Base-by-base conservation (phyloP, 1,139 yeast genomes). In the Blastobotrys persicus region DNA sequence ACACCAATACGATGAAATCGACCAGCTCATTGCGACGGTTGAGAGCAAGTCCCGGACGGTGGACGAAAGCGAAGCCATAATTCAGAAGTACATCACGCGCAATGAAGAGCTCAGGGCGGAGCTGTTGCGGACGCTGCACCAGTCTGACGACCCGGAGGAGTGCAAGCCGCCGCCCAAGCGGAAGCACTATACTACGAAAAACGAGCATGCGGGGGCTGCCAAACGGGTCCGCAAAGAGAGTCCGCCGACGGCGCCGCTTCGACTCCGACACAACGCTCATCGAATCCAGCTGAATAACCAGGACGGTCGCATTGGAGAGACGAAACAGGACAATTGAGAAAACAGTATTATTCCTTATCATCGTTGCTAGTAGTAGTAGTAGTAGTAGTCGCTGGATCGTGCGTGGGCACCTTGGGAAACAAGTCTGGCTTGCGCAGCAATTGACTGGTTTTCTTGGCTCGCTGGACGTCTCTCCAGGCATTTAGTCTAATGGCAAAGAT, bases 331-430 rank as follows among this genome's bases (percentile, higher is more conserved):
- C n/a, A n/a, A n/a, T n/a, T n/a, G n/a, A n/a, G n/a, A n/a, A n/a
- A n/a, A n/a, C n/a, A n/a, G n/a, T n/a, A n/a, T n/a, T n/a, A n/a
- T n/a, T n/a, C n/a, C n/a, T 23, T 23, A 23, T 23, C 28, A 23
- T 5, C 9, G 9, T 23, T 23, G 28, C 9, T 9, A 6, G 28
- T 23, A 23, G 35, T 11, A 5, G 14, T 18, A 18, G 14, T 20
- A 7, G 34, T 12, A 6, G 23, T 28, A 17, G 23, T 14, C n/a
- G 53, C 55, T 9, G 63, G 64, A 6, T 32, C 37, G 34, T 55
- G 58, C 3, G 59, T 69, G 3, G 88, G 88, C 1, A 67, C 83
- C n/a, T 70, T 57, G 0, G 91, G 91, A 59, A 84, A 83, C 54
- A 73, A 69, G 2, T 71, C 68, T 19, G 76, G 76, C 44, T 70